Percentiles rank a stretch among this genome's conserved stretches.
Evolutionary conservation across 257 asterid genomes (phyloP).

Genomic region (Solanum verrucosum): DNA sequence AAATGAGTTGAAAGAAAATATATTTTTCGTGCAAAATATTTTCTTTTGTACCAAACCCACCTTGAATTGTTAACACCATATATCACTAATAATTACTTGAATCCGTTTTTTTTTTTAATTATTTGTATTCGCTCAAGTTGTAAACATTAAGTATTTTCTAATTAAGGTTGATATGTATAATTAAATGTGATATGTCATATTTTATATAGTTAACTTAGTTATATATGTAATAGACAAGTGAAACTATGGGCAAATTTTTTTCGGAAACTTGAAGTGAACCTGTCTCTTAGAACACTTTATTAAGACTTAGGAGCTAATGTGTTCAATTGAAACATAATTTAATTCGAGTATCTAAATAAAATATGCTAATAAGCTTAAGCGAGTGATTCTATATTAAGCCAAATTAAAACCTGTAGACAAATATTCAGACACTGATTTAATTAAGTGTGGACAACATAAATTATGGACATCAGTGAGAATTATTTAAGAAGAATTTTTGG

Average conservation of each 20-base stretch:
- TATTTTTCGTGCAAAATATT: too few species aligned
- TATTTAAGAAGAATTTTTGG: neutral
- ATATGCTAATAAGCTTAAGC: neutral
- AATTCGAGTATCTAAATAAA: neutral
- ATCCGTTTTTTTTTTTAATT: too few species aligned
- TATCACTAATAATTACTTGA: too few species aligned
- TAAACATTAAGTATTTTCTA: neutral
- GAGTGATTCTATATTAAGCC: neutral
- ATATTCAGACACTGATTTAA: neutral
- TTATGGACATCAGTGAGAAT: neutral
- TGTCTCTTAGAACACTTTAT: neutral
- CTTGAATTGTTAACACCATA: too few species aligned
- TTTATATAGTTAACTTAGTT: too few species aligned
- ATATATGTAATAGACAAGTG: too few species aligned
- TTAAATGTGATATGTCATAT: neutral
- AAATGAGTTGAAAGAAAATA: too few species aligned
- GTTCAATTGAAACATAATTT: neutral
- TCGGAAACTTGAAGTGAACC: neutral
- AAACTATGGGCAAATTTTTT: neutral
- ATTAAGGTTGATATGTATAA: neutral
- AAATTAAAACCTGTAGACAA: neutral
- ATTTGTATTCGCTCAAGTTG: too few species aligned
- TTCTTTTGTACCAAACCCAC: too few species aligned
- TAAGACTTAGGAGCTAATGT: neutral
- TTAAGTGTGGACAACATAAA: neutral